These are phyloP conservation scores for Coemansia nantahalensis DNA, from an alignment of 192 early-diverging fungal genomes.

Conservation along the genomic window DNA sequence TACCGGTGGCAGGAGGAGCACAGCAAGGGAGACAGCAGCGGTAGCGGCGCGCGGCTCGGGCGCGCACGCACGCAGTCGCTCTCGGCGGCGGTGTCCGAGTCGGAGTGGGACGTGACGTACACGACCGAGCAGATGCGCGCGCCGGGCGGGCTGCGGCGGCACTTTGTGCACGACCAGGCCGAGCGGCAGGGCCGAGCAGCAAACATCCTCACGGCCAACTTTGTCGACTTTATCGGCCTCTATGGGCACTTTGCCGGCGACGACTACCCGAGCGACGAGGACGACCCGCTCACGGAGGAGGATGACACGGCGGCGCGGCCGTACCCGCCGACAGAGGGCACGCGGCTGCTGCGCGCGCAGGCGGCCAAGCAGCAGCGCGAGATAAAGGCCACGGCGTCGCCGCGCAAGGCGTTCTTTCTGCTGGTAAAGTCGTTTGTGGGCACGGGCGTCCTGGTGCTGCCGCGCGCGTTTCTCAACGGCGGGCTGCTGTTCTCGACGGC, in stretches of 20 bases:
- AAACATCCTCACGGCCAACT: conserved; percentile 76
- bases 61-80: conserved; percentile 18
- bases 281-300: conserved; percentile 6
- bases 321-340: conserved; percentile 32
- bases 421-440: conserved; percentile 82
- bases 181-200: conserved; percentile 58
- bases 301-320: conserved; percentile 37
- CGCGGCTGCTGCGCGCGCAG: neutral
- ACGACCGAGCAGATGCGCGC: conserved; percentile 51
- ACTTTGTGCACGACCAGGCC: conserved; percentile 78
- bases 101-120: conserved; percentile 41
- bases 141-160: conserved; percentile 87
- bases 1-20: conserved; percentile 80
- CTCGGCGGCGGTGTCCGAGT: conserved; percentile 33
- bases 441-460: conserved; percentile 71
- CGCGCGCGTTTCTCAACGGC: conserved; percentile 74
- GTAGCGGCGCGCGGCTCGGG: conserved; percentile 11
- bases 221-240: conserved; percentile 90
- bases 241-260: conserved; percentile 95
- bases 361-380: conserved; percentile 16
- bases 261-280: conserved; percentile 81
- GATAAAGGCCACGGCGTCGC: conserved; percentile 40
- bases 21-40: conserved; percentile 17
- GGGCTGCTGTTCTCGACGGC: conserved; percentile 60
- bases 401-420: conserved; percentile 71